Conservation (phyloP, 2,329 filamentous ascomycete species). For the Intubia oerlemansii region DNA sequence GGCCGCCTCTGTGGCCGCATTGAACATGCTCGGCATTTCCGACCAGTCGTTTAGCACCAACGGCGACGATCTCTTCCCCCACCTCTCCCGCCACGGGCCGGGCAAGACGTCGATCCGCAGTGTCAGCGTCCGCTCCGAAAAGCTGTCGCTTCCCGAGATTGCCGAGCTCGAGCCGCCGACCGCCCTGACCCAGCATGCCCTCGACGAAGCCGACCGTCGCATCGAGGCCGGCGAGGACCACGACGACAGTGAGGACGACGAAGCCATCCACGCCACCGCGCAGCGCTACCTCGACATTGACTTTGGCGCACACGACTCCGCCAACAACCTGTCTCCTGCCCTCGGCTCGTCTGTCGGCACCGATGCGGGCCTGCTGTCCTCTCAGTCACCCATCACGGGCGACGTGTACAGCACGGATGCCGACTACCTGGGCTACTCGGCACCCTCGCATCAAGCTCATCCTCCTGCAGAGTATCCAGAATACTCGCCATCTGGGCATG, state of each 20-base stretch:
- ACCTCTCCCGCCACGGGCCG: slow-evolving; percentile 28
- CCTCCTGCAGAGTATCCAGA: background rate
- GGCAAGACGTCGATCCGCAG: slow-evolving; percentile 32
- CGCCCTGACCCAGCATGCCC: slow-evolving; percentile 25
- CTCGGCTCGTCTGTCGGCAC: slow-evolving; percentile 3
- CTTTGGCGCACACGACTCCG: too few species aligned
- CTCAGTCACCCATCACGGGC: slow-evolving; percentile 1
- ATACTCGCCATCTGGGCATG: background rate
- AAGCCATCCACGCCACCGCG: slow-evolving; percentile 14
- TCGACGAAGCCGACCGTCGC: slow-evolving; percentile 30
- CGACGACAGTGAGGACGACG: slow-evolving; percentile 18
- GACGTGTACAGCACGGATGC: too few species aligned
- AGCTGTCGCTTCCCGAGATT: slow-evolving; percentile 31
- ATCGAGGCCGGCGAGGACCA: slow-evolving; percentile 12
- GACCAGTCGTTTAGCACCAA: slow-evolving; percentile 11
- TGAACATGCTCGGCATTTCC: too few species aligned
- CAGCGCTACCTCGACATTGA: slow-evolving; percentile 16
- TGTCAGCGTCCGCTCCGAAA: slow-evolving; percentile 22
- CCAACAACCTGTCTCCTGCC: too few species aligned
- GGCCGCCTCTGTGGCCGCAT: too few species aligned
- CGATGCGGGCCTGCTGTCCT: slow-evolving; percentile 2
- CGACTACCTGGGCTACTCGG: slow-evolving; percentile 1
- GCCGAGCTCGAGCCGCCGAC: slow-evolving; percentile 31
- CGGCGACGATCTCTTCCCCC: slow-evolving; percentile 15
- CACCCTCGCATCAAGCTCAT: background rate